Percentiles rank a stretch among this genome's conserved stretches.
These are phyloP conservation scores for Ophiocordyceps sinensis DNA, from an alignment of 2,329 filamentous ascomycete species.

Conservation along the genomic window DNA sequence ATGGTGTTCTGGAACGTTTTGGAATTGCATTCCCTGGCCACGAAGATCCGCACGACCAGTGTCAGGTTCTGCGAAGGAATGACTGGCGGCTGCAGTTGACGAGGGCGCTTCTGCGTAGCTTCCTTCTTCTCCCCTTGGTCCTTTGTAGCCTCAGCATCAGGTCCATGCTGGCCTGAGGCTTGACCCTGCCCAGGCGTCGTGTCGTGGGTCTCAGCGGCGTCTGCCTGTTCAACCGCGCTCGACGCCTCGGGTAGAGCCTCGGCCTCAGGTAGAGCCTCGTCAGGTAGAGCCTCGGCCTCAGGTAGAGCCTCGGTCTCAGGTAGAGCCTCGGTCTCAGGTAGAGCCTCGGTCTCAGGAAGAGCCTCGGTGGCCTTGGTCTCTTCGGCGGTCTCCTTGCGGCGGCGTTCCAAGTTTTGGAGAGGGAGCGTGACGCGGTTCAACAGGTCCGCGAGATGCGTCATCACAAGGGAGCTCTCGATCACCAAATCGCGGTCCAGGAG, in stretches of 20 bases:
- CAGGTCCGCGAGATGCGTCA: constrained; percentile 82
- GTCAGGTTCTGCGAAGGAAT: constrained; percentile 82
- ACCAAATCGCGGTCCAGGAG: constrained; percentile 88
- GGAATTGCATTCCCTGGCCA: constrained; percentile 88
- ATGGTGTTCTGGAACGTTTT: constrained; percentile 98
- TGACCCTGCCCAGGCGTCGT: constrained; percentile 13
- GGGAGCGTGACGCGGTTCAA: constrained; percentile 82
- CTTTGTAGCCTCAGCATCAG: constrained; percentile 9
- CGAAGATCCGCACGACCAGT: constrained; percentile 91
- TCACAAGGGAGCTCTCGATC: constrained; percentile 92
- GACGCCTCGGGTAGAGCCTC: constrained; percentile 22
- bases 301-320: constrained; percentile 21
- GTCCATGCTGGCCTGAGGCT: constrained; percentile 7
- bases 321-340: constrained; percentile 21
- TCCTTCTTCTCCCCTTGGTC: constrained; percentile 20
- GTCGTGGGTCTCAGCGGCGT: constrained; percentile 5
- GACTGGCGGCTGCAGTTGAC: constrained; percentile 61
- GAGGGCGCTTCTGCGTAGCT: constrained; percentile 32
- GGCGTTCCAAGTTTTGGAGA: constrained; percentile 66
- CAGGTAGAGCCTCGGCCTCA: constrained; percentile 22
- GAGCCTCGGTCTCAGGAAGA: constrained; percentile 21
- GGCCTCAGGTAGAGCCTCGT: too few species aligned
- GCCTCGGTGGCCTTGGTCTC: constrained; percentile 26
- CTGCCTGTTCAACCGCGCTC: constrained; percentile 8
- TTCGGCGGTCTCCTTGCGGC: constrained; percentile 60